Percentiles rank a stretch among this genome's conserved stretches.
phyloP scores from a whole-genome alignment of 352 stramenopile genomes.

The Phytophthora uliginosa region DNA sequence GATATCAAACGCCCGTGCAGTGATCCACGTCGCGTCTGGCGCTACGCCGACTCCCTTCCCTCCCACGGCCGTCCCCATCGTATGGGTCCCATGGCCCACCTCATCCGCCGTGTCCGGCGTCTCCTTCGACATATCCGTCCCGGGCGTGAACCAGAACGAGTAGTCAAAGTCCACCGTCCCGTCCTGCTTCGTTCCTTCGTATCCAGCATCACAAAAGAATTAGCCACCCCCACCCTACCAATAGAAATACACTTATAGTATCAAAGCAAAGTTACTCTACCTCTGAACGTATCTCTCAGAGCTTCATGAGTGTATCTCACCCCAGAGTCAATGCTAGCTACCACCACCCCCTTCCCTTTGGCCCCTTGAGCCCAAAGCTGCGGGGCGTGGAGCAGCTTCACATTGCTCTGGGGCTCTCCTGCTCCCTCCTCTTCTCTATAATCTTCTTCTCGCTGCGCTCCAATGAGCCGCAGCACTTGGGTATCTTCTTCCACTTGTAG shows the following conservation, averaged over 20 bases:
- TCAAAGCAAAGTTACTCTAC: constrained; percentile 14
- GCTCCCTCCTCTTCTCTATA: constrained; percentile 9
- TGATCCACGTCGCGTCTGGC: constrained; percentile 74
- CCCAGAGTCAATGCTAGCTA: constrained; percentile 80
- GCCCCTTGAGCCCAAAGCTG: constrained; percentile 55
- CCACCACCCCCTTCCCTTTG: constrained; percentile 52
- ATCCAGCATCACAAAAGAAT: not conserved
- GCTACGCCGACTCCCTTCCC: constrained; percentile 65
- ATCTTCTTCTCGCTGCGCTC: constrained; percentile 8
- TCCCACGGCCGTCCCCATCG: constrained; percentile 69
- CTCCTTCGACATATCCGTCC: constrained; percentile 62
- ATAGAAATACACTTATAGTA: too few relatives aligned
- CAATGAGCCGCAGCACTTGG: constrained; percentile 29
- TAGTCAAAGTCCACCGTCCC: constrained; percentile 67
- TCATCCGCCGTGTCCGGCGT: constrained; percentile 72
- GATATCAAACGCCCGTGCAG: constrained; percentile 71
- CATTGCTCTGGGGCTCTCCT: constrained; percentile 46
- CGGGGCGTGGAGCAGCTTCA: constrained; percentile 59
- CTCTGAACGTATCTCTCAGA: constrained; percentile 58
- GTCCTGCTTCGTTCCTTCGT: constrained; percentile 34
- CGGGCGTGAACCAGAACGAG: constrained; percentile 70
- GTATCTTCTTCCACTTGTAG: constrained; percentile 54
- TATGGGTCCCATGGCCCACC: constrained; percentile 80
- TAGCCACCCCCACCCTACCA: not conserved
- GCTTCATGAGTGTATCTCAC: constrained; percentile 77